Evolutionary conservation across 306 rosid genomes (phyloP).

Genomic region (Malus sieversii): DNA sequence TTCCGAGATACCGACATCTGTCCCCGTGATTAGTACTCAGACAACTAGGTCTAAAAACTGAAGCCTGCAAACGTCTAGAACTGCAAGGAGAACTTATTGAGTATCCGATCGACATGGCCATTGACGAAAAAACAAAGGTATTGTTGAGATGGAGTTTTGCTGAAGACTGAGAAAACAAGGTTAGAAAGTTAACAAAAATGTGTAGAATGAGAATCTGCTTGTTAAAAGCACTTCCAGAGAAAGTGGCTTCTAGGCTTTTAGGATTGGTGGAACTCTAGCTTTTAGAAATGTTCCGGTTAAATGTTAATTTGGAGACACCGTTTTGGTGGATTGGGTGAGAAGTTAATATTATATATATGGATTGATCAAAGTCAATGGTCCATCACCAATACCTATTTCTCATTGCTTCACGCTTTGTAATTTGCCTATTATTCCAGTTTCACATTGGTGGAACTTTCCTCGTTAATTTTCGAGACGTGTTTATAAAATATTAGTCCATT

Average conservation of each 20-base stretch:
- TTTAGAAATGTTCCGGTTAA: background rate
- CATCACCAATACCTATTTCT: background rate
- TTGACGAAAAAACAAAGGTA: background rate
- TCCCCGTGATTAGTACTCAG: background rate
- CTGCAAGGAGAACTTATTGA: background rate
- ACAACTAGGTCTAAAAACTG: background rate
- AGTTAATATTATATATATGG: background rate
- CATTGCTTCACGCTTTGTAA: background rate
- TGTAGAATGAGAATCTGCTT: too few relatives aligned
- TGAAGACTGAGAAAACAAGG: background rate
- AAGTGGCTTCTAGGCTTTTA: background rate
- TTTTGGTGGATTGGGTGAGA: background rate
- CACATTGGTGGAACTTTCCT: slow-evolving; percentile 1
- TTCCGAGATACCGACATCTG: background rate
- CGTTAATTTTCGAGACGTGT: background rate
- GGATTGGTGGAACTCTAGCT: background rate
- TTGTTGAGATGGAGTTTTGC: background rate
- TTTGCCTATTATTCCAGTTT: background rate
- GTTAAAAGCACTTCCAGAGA: too few relatives aligned
- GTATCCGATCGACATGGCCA: background rate
- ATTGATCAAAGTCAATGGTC: background rate
- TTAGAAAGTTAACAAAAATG: too few relatives aligned
- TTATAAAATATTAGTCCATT: background rate
- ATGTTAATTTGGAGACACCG: background rate
- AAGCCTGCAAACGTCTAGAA: background rate